Conservation (phyloP, 331 rosid genomes). For the Pyracantha coccinea region DNA sequence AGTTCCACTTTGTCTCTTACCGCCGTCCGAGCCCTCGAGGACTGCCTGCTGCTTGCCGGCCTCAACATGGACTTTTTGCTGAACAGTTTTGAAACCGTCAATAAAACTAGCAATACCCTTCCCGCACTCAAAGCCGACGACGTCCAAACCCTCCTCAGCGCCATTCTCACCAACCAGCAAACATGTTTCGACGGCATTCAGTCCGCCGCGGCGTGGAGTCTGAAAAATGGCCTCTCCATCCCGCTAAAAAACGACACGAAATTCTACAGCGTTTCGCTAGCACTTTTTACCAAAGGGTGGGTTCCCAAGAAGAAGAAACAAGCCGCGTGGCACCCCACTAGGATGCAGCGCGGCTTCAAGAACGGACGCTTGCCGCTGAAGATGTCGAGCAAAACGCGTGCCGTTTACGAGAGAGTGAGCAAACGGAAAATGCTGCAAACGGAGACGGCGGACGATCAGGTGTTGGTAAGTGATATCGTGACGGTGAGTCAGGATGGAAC, state of each 20-base stretch:
- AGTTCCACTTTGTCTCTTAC: conserved; percentile 29
- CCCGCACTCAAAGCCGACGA: conserved; percentile 49
- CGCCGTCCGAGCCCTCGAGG: conserved; percentile 59
- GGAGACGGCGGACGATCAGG: conserved; percentile 10
- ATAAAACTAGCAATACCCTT: conserved; percentile 24
- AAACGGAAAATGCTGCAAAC: conserved; percentile 48
- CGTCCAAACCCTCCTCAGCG: conserved; percentile 60
- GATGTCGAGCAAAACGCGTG: conserved; percentile 46
- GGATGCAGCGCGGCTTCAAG: conserved; percentile 30
- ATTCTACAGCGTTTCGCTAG: conserved; percentile 70
- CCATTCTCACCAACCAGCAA: conserved; percentile 72
- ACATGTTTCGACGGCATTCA: conserved; percentile 76
- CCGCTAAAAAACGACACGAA: conserved; percentile 69
- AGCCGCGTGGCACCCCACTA: conserved; percentile 10
- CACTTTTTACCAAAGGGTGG: conserved; percentile 65
- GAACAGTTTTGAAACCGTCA: conserved; percentile 41
- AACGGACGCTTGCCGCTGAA: conserved; percentile 61
- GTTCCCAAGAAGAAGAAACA: conserved; percentile 34
- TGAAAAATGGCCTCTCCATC: conserved; percentile 37
- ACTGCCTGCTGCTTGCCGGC: conserved; percentile 49
- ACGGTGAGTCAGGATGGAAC: conserved; percentile 67
- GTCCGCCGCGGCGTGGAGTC: conserved; percentile 53
- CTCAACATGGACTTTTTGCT: conserved; percentile 56
- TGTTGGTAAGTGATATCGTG: conserved; percentile 47
- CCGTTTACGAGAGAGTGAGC: conserved; percentile 53